Evolutionary conservation across 805 yeast genomes (phyloP), one percentile per base, ranked within the genome.

Genomic region (Metschnikowia baotianmanensis): DNA sequence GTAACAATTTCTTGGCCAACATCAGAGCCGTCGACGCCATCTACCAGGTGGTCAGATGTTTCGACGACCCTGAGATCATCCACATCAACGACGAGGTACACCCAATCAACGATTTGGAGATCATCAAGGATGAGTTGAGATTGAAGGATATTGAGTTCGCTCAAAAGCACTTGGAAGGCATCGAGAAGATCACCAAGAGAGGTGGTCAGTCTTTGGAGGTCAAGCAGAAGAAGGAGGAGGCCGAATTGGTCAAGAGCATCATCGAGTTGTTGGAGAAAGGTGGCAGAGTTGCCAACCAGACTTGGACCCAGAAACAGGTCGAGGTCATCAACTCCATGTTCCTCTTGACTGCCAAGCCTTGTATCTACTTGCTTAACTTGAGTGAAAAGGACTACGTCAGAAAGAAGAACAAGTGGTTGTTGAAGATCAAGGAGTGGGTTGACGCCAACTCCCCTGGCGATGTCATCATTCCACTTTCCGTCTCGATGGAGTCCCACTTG

Each of bases 101-200:
- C 69, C 99, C 99, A 50, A 82, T 79, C 37, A 86, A 96, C 62
- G 99, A 93, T 70, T 78, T 93, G 69, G 93, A 86, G 52, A 91
- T 93, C 62, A 87, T 93, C 62, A 76, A 77, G 53, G 86, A 85
- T 51, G 99, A 93, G 74, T 79, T 93, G 67, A 83, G 96, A 71
- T 77, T 91, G 63, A 93, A 93, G 73, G 99, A 93, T 69, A 89
- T 93, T 55, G 99, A 93, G 71, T 93, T 93, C 60, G 84, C 90
- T 52, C 80, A 80, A 58, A 90, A 87, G 74, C 74, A 82, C 63
- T 78, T 76, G 61, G 95, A 77, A 73, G 82, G 77, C 58, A 77
- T 81, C 52, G 88, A 79, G 63, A 86, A 82, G 74, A 77, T 82
- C 65, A 83, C 86, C 65, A 83, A 72, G 71, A 83, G 86, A 72